These are phyloP conservation scores for Mortierella sp. DNA, from an alignment of 371 early-diverging fungal genomes.

Conservation along the genomic window DNA sequence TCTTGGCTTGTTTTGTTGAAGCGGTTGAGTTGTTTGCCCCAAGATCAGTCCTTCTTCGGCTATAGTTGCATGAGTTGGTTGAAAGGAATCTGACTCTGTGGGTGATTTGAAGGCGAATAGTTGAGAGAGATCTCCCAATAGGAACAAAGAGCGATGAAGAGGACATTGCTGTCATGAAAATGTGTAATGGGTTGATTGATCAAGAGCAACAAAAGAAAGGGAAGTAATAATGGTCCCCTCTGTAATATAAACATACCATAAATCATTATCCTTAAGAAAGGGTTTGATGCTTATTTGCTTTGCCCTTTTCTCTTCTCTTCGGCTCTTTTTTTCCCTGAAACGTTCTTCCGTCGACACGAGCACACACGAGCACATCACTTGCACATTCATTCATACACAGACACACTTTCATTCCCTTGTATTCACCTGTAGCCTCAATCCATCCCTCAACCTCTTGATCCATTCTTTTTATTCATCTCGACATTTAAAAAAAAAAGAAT, in stretches of 20 bases:
- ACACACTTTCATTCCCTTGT: neutral
- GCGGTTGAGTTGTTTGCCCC: neutral
- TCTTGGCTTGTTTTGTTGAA: slow-evolving; percentile 17
- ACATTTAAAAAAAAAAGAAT: no score
- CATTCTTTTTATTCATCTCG: neutral
- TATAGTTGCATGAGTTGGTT: neutral
- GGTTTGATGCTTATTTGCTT: neutral
- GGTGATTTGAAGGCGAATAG: neutral
- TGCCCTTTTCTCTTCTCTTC: neutral
- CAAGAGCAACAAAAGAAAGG: neutral
- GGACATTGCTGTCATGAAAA: neutral
- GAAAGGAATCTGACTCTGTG: neutral
- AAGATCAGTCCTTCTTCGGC: neutral
- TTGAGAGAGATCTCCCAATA: neutral
- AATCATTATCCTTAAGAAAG: neutral
- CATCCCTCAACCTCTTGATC: neutral
- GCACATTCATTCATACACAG: neutral
- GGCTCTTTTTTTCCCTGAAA: neutral
- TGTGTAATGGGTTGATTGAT: neutral
- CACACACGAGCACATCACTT: neutral
- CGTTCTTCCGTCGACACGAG: neutral
- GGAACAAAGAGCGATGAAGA: neutral
- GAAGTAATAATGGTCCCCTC: neutral
- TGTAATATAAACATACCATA: neutral
- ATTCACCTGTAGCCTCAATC: no score